Evolutionary conservation across 129 eudicot species (phyloP).

Genomic region (Saposhnikovia divaricata): DNA sequence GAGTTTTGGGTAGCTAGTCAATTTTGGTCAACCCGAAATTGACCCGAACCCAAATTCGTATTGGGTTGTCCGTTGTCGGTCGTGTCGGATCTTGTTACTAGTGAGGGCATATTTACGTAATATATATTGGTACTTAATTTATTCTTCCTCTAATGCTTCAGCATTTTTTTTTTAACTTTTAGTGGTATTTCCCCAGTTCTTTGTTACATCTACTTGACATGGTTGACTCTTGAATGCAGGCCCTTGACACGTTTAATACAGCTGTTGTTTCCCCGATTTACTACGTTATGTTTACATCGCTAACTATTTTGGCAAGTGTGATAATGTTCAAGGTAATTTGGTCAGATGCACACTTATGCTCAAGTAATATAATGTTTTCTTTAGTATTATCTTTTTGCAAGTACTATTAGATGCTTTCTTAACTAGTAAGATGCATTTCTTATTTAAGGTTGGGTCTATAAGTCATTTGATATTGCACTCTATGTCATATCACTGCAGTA

Average conservation of each 20-base stretch:
- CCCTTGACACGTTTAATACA: constrained; percentile 89
- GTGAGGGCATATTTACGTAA: not conserved
- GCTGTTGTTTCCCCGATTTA: constrained; percentile 95
- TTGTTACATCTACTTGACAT: not conserved
- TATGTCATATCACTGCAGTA: not conserved
- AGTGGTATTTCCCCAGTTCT: not conserved
- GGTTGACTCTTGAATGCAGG: constrained; percentile 43
- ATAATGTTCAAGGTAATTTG: constrained; percentile 87
- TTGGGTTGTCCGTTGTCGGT: not conserved
- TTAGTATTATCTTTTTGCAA: not conserved
- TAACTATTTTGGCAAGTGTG: constrained; percentile 87
- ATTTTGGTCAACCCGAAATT: too few relatives aligned
- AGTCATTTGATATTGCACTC: not conserved
- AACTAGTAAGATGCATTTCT: not conserved
- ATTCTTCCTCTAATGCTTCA: not conserved
- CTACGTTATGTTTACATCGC: constrained; percentile 87
- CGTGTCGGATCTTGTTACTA: not conserved
- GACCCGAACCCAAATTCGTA: too few relatives aligned
- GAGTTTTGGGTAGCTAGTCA: too few relatives aligned
- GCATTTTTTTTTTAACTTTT: not conserved
- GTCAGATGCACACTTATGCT: not conserved
- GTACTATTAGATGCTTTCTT: not conserved
- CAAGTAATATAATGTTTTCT: not conserved
- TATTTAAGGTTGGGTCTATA: too few relatives aligned
- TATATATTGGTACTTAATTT: not conserved